Base-by-base conservation (phyloP, 345 rosid species). In the Gossypium turneri region DNA sequence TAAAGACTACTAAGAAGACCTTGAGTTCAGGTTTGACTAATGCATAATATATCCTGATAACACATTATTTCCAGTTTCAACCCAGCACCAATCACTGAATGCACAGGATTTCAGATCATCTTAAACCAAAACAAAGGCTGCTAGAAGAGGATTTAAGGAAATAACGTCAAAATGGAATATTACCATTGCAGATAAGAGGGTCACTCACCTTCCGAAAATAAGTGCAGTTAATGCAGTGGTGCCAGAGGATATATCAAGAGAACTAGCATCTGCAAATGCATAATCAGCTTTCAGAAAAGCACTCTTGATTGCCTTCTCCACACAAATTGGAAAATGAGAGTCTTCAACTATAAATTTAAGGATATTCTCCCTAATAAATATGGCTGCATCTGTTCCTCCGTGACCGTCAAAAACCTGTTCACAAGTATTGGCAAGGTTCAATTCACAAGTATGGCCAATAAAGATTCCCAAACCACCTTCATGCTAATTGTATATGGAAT, bases 371-470 rank as follows among this genome's bases (percentile, higher is more conserved):
- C 91, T 84, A 75, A 91, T 87, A 83, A 91, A 95, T 55, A 79
- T 77, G 48, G 99, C 94, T 44, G 98, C 99, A 84, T 95, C 98
- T 5, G 89, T 89, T 51, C 99, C 99, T 64, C 98, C 99, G 19
- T 95, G 99, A 69, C 99, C 99, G 72, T 95, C 98, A 85, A 95
- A 95, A 22, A 93, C 98, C 98, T 95, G 87, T 63, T 57, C 78
- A 81, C 78, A 56, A 10, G 76, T 45, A 75, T 51, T 44, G 19
- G 19, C 7, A 69, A 65, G 75, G 43, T 73, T 81, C 63, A 74
- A 62, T 74, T 59, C 74, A 63, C 19, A 12, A 29, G 41, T 16
- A 64, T 41, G 50, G 57, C 63, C 44, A 52, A 45, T 20, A 13
- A 77, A 17, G 50, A 61, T 48, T 51, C 74, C 66, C 47, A n/a